Evolutionary conservation across 345 rosid genomes (phyloP).

Genomic region (Brassica incana): DNA sequence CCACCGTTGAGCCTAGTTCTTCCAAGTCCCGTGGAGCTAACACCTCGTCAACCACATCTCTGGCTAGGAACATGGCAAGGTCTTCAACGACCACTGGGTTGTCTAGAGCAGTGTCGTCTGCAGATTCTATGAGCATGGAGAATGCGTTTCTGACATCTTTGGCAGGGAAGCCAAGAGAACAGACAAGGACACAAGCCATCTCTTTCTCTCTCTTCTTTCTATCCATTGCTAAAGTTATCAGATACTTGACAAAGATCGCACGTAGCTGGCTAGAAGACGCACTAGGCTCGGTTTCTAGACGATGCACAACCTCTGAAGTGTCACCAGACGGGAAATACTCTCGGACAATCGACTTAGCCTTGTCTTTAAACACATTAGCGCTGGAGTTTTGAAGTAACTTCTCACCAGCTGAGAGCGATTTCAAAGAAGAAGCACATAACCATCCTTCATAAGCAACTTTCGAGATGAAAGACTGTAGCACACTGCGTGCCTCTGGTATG

Average conservation of each 20-base stretch:
- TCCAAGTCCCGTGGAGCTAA: constrained; percentile 73
- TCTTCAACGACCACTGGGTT: constrained; percentile 81
- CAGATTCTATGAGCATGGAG: constrained; percentile 67
- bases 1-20: constrained; percentile 58
- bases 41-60: constrained; percentile 86
- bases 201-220: constrained; percentile 86
- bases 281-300: constrained; percentile 59
- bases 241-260: constrained; percentile 67
- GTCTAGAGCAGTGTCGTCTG: constrained; percentile 82
- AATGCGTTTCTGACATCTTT: constrained; percentile 71
- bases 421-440: constrained; percentile 77
- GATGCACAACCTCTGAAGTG: constrained; percentile 57
- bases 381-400: constrained; percentile 47
- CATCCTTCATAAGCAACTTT: constrained; percentile 87
- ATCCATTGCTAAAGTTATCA: constrained; percentile 83
- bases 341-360: constrained; percentile 66
- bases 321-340: constrained; percentile 79
- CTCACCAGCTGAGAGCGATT: constrained; percentile 45
- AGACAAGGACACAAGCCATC: constrained; percentile 81
- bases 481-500: constrained; percentile 63
- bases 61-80: constrained; percentile 79
- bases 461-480: constrained; percentile 64
- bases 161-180: constrained; percentile 65
- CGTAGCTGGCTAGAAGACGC: constrained; percentile 52
- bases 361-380: constrained; percentile 51